Evolutionary conservation across 768 basidiomycete genomes (phyloP).

Genomic region (Pleurotus cornucopiae): DNA sequence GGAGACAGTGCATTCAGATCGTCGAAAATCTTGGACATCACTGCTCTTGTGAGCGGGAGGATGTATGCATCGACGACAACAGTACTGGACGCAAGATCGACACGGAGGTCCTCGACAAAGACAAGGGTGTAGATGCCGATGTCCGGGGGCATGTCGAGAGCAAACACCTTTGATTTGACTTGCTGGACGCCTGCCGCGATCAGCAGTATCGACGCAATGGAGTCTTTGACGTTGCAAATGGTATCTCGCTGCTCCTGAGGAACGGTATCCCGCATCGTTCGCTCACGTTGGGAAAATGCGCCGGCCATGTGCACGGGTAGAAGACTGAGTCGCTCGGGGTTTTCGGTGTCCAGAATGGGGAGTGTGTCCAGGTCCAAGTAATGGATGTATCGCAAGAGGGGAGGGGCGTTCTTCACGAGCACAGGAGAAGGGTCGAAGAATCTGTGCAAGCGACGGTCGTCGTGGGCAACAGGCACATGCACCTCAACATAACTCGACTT

Average conservation of each 20-base stretch:
- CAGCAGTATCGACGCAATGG: conserved; percentile 10
- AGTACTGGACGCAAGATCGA: conserved; percentile 47
- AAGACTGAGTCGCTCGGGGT: conserved; percentile 13
- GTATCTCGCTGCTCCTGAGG: conserved; percentile 7
- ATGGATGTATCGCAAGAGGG: conserved; percentile 26
- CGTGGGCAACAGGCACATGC: conserved; percentile 12
- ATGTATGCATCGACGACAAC: conserved; percentile 48
- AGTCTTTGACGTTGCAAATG: conserved; percentile 12
- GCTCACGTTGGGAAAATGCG: conserved; percentile 14
- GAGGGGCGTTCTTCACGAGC: not conserved
- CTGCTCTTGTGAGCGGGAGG: conserved; percentile 26
- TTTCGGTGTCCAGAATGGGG: conserved; percentile 15
- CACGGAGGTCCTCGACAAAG: conserved; percentile 40
- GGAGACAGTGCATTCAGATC: not conserved
- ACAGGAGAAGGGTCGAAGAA: conserved; percentile 17
- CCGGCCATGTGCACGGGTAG: conserved; percentile 12
- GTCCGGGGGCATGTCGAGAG: conserved; percentile 17
- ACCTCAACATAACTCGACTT: conserved; percentile 49
- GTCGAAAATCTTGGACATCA: conserved; percentile 16
- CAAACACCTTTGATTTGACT: conserved; percentile 17
- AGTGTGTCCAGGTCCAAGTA: conserved; percentile 25
- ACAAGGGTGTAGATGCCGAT: conserved; percentile 32
- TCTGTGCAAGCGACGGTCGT: conserved; percentile 12
- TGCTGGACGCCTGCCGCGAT: conserved; percentile 3
- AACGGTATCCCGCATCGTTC: not conserved